Conservation (phyloP, 371 early-diverging fungal genomes). For the Mortierella sp. region DNA sequence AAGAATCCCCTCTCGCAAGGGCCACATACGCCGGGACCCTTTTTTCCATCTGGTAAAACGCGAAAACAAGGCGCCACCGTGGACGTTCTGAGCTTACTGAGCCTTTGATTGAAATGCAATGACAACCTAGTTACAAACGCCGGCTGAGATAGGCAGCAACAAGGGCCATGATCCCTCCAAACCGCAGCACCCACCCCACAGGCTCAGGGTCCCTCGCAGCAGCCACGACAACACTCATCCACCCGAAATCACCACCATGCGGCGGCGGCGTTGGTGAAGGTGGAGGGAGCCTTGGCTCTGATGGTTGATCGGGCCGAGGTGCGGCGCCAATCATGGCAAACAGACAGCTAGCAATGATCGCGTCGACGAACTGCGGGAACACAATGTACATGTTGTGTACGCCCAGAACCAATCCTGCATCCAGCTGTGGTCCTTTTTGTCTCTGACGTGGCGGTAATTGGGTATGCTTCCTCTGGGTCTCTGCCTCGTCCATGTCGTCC, state of each 20-base stretch:
- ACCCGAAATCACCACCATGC: constrained; percentile 25
- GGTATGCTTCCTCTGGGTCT: background rate
- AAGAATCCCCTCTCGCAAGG: too few relatives aligned
- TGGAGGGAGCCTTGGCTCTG: background rate
- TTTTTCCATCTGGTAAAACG: too few relatives aligned
- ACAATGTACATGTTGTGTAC: constrained; percentile 88
- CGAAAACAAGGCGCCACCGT: too few relatives aligned
- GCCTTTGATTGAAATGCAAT: too few relatives aligned
- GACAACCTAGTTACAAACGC: constrained; percentile 16
- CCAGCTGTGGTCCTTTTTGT: constrained; percentile 22
- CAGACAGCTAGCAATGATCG: constrained; percentile 64
- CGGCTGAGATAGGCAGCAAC: constrained; percentile 64
- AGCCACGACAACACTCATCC: constrained; percentile 12
- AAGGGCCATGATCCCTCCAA: constrained; percentile 72
- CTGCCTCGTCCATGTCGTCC: constrained; percentile 28
- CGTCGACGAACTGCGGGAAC: constrained; percentile 78
- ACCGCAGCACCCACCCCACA: constrained; percentile 65
- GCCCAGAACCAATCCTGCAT: constrained; percentile 78
- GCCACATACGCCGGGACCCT: too few relatives aligned
- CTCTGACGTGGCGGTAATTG: background rate
- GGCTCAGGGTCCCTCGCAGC: constrained; percentile 32
- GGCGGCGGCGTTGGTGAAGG: background rate
- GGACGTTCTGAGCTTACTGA: too few relatives aligned
- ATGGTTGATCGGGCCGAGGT: background rate
- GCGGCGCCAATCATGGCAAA: constrained; percentile 62